Percentiles rank a stretch among this genome's conserved stretches.
Conservation (phyloP, 2,329 filamentous ascomycete species). For the Calonectria hawksworthii region DNA sequence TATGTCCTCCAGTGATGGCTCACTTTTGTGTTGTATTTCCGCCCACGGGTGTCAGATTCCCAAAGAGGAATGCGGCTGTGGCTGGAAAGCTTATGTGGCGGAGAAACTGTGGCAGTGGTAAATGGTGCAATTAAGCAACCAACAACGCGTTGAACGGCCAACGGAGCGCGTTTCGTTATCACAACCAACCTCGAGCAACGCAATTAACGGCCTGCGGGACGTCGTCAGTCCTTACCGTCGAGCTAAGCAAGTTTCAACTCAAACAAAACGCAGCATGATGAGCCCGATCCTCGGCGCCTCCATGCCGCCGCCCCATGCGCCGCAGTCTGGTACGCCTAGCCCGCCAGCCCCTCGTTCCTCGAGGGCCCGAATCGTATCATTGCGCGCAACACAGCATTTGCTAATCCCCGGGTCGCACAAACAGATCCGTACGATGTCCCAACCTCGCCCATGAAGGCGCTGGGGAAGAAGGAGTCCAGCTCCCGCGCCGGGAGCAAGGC, state of each 20-base stretch:
- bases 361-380: constrained; percentile 1
- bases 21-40: neutral
- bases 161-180: constrained; percentile 26
- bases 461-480: constrained; percentile 27
- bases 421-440: constrained; percentile 45
- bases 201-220: constrained; percentile 20
- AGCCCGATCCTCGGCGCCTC: constrained; percentile 1
- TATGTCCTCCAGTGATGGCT: neutral
- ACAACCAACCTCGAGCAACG: constrained; percentile 14
- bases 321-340: constrained; percentile 17
- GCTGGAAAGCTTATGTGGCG: constrained; percentile 24
- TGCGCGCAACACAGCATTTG: neutral
- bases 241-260: neutral
- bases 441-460: constrained; percentile 32
- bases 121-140: constrained; percentile 26
- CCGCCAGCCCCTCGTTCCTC: neutral
- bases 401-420: constrained; percentile 7
- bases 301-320: constrained; percentile 11
- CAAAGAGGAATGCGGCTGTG: constrained; percentile 16
- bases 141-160: constrained; percentile 28
- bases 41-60: neutral
- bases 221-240: constrained; percentile 4
- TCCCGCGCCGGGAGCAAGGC: constrained; percentile 30
- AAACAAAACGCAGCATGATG: neutral
- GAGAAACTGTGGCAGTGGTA: constrained; percentile 24